phyloP scores from a whole-genome alignment of 2,329 filamentous ascomycete genomes.

The Zasmidium citrigriseum region DNA sequence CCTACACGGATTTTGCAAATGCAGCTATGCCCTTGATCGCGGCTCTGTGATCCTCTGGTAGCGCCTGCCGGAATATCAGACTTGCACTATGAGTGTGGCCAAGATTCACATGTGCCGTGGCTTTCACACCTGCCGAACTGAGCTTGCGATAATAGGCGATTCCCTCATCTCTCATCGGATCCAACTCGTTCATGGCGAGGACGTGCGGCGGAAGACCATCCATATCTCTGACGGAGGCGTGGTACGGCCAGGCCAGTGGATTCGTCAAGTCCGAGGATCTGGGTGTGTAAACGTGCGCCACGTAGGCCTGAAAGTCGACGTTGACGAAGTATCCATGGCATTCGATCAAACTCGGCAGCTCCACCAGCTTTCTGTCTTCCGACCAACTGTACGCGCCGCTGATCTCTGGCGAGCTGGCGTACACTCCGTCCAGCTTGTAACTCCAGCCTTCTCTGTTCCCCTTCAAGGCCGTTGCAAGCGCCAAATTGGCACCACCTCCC shows the following conservation, averaged over 20 bases:
- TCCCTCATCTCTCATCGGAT: conserved; percentile 32
- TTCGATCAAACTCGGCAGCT: conserved; percentile 29
- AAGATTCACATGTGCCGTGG: conserved; percentile 21
- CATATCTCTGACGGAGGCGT: conserved; percentile 28
- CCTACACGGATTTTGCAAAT: conserved; percentile 6
- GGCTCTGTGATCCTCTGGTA: conserved; percentile 22
- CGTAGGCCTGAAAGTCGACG: conserved; percentile 7
- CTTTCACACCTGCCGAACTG: conserved; percentile 24
- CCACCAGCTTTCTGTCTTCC: conserved; percentile 12
- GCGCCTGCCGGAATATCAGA: conserved; percentile 20
- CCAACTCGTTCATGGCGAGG: conserved; percentile 30
- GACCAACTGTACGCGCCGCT: conserved; percentile 17
- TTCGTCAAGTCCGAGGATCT: conserved; percentile 15
- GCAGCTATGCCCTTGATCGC: conserved; percentile 23
- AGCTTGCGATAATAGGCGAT: conserved; percentile 26
- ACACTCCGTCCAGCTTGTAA: conserved; percentile 28
- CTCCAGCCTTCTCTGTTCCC: conserved; percentile 28
- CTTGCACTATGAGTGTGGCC: conserved; percentile 22
- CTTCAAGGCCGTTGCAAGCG: conserved; percentile 28
- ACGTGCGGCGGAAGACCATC: conserved; percentile 29
- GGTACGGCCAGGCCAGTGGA: conserved; percentile 35
- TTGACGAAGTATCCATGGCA: conserved; percentile 31
- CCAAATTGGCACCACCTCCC: conserved; percentile 31
- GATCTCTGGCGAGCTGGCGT: conserved; percentile 28
- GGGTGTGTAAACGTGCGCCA: conserved; percentile 21